Conservation (phyloP, 371 early-diverging fungal species). For the Agmasoma carcini region DNA sequence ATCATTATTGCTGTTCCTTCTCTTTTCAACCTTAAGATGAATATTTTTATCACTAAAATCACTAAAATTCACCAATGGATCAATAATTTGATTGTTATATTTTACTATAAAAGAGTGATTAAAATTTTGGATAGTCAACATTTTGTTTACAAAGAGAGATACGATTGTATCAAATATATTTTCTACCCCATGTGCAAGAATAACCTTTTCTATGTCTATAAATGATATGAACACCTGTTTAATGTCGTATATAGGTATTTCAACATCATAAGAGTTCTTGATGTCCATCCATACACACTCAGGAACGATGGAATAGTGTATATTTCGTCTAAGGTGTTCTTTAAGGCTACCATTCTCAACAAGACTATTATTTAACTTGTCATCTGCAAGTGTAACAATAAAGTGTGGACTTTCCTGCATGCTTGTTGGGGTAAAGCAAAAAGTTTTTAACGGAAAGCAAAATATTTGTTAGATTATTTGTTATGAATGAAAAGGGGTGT, state of each 20-base stretch:
- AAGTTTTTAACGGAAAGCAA: no score
- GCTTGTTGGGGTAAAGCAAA: no score
- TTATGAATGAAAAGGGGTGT: no score
- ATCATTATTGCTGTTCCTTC: neutral
- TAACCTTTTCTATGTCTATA: slow-evolving; percentile 7
- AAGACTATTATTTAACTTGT: neutral
- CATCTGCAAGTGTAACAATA: neutral
- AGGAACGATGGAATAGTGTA: slow-evolving; percentile 16
- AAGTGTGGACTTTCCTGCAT: no score
- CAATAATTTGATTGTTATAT: neutral
- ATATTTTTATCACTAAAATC: slow-evolving; percentile 1
- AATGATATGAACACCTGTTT: slow-evolving; percentile 5
- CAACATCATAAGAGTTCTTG: slow-evolving; percentile 13
- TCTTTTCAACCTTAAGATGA: slow-evolving; percentile 1
- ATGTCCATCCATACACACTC: neutral
- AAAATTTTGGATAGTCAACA: neutral
- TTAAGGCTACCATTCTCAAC: neutral
- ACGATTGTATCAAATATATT: slow-evolving; percentile 8
- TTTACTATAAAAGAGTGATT: neutral
- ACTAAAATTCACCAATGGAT: slow-evolving; percentile 11
- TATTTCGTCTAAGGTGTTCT: neutral
- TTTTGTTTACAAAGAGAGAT: slow-evolving; percentile 13
- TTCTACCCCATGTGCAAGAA: slow-evolving; percentile 8
- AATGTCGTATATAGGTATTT: slow-evolving; percentile 3
- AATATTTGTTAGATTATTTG: no score